A percentile compares a stretch with the other conserved stretches of the same genome.
These are phyloP conservation scores for Saccharomyces hybrid DNA, from an alignment of 1,139 yeast genomes.

Conservation along the genomic window DNA sequence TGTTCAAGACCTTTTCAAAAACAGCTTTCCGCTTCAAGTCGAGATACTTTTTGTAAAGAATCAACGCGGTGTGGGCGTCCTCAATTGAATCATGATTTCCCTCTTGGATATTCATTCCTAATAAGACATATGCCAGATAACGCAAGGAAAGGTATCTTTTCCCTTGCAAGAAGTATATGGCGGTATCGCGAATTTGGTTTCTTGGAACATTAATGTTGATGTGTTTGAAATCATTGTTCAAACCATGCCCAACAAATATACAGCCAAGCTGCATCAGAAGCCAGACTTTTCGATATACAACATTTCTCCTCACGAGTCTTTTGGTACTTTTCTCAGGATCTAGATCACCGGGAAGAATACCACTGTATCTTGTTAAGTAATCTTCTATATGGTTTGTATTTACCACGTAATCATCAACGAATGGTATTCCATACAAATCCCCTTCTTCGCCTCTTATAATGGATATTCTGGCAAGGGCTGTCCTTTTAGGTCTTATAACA, in stretches of 20 bases:
- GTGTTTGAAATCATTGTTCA: constrained; percentile 84
- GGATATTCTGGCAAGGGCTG: constrained; percentile 83
- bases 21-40: constrained; percentile 51
- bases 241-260: constrained; percentile 91
- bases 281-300: constrained; percentile 87
- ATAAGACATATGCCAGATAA: constrained; percentile 74
- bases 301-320: constrained; percentile 70
- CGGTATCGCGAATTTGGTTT: constrained; percentile 82
- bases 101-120: constrained; percentile 71
- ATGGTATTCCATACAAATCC: constrained; percentile 61
- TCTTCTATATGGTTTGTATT: constrained; percentile 69
- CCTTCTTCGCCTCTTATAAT: constrained; percentile 73
- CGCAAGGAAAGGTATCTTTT: constrained; percentile 75
- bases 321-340: constrained; percentile 62
- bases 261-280: constrained; percentile 80
- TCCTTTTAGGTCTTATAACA: constrained; percentile 64
- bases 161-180: constrained; percentile 65
- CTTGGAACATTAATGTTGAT: constrained; percentile 86
- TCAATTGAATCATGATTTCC: constrained; percentile 97
- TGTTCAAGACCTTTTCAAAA: constrained; percentile 54
- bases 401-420: constrained; percentile 88
- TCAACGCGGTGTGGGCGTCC: constrained; percentile 84
- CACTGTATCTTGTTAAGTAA: constrained; percentile 84
- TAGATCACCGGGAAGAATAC: constrained; percentile 87
- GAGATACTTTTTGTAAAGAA: constrained; percentile 64